phyloP scores from a whole-genome alignment of 768 basidiomycete species.

The Agrocybe pediades region DNA sequence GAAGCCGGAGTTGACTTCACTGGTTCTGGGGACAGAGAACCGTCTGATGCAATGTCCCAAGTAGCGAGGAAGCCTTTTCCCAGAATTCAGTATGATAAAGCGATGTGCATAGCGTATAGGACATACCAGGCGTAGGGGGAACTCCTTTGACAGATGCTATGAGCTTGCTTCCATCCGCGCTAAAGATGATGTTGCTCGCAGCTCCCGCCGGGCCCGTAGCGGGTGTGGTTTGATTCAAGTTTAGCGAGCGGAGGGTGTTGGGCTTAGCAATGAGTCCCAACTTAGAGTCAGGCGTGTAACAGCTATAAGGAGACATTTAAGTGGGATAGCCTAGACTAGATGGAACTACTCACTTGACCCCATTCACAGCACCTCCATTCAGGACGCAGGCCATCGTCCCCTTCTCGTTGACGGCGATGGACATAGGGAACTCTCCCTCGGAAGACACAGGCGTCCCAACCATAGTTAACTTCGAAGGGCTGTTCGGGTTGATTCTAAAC shows the following conservation, averaged over 20 bases:
- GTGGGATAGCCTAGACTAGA: too few relatives aligned
- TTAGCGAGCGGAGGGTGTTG: constrained; percentile 43
- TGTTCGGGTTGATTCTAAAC: constrained; percentile 42
- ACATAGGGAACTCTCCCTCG: constrained; percentile 54
- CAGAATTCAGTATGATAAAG: not conserved
- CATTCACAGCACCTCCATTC: constrained; percentile 46
- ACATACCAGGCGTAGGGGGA: constrained; percentile 36
- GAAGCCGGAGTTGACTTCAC: constrained; percentile 29
- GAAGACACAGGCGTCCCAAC: constrained; percentile 44
- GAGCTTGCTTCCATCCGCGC: constrained; percentile 43
- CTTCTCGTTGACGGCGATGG: constrained; percentile 35
- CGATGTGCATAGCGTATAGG: not conserved
- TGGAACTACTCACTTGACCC: constrained; percentile 26
- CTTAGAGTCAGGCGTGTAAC: constrained; percentile 44
- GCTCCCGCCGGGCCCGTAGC: constrained; percentile 48
- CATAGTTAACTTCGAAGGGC: constrained; percentile 42
- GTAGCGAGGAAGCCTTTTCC: constrained; percentile 41
- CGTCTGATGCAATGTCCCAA: constrained; percentile 46
- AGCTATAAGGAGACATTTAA: constrained; percentile 25
- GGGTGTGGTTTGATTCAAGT: constrained; percentile 52
- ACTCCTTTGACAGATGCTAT: constrained; percentile 51
- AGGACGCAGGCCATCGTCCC: constrained; percentile 35
- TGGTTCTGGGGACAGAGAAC: constrained; percentile 46
- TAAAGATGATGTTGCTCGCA: constrained; percentile 48
- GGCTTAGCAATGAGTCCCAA: constrained; percentile 39